Evolutionary conservation across 306 rosid genomes (phyloP).

Genomic region (Quillaja saponaria): DNA sequence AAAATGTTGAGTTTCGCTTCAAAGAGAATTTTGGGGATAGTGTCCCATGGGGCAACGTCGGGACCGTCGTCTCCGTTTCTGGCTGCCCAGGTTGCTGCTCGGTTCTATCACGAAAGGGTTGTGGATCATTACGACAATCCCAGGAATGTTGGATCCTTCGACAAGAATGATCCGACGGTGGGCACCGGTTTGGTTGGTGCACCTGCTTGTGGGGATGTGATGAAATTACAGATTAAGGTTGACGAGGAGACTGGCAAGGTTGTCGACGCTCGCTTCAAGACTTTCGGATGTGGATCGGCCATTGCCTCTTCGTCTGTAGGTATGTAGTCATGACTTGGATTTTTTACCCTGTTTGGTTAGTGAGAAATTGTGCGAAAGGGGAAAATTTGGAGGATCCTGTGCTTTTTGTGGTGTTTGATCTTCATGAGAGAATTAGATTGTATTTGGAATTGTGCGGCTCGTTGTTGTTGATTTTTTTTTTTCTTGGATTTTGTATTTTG

Average conservation of each 20-base stretch:
- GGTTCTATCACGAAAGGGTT: slow-evolving; percentile 79
- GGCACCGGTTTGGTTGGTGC: slow-evolving; percentile 93
- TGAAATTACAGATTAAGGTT: slow-evolving; percentile 92
- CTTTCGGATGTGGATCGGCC: slow-evolving; percentile 92
- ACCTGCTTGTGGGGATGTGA: slow-evolving; percentile 89
- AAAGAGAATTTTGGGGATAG: slow-evolving; percentile 51
- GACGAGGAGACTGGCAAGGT: slow-evolving; percentile 76
- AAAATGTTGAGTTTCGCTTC: slow-evolving; percentile 63
- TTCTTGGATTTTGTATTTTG: too few species aligned
- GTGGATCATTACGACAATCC: slow-evolving; percentile 89
- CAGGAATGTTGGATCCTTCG: slow-evolving; percentile 79
- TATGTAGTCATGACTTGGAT: slow-evolving; percentile 24
- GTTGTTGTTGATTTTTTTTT: too few species aligned
- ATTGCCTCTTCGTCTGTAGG: slow-evolving; percentile 93
- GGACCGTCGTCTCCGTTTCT: slow-evolving; percentile 19
- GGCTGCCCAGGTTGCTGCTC: slow-evolving; percentile 45
- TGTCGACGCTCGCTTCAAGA: slow-evolving; percentile 85
- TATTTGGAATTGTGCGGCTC: too few species aligned
- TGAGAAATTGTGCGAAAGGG: neutral
- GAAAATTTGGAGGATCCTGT: neutral
- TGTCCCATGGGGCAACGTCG: slow-evolving; percentile 33
- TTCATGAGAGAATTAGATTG: too few species aligned
- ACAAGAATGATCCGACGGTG: slow-evolving; percentile 71
- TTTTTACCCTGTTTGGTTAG: neutral
- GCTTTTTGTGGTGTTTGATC: neutral